A percentile compares a stretch with the other conserved stretches of the same genome.
Evolutionary conservation across 306 rosid species (phyloP).

Genomic region (Luffa aegyptiaca): DNA sequence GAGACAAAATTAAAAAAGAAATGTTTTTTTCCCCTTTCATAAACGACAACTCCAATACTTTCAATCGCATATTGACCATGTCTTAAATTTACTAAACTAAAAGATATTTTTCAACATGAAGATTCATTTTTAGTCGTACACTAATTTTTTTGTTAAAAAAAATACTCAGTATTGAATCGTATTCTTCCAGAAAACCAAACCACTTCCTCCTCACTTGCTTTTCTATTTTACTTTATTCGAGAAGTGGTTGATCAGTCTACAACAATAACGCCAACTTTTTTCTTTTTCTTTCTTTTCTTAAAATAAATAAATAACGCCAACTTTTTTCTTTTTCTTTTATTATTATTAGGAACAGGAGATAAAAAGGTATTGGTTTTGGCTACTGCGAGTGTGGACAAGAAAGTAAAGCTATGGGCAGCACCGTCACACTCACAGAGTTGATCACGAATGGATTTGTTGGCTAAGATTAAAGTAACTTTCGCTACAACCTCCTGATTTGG

Average conservation of each 20-base stretch:
- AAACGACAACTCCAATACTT: not conserved
- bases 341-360: constrained; percentile 33
- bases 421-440: constrained; percentile 35
- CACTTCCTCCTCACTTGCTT: not conserved
- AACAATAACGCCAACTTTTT: not conserved
- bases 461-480: not conserved
- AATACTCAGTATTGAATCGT: no score
- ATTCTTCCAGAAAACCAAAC: not conserved
- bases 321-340: no score
- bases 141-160: no score
- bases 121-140: not conserved
- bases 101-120: not conserved
- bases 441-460: constrained; percentile 18
- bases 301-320: no score
- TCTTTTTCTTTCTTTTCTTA: no score
- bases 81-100: not conserved
- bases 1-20: not conserved
- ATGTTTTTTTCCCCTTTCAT: not conserved
- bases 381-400: constrained; percentile 79
- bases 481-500: not conserved
- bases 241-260: not conserved
- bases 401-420: constrained; percentile 89
- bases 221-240: not conserved
- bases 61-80: not conserved
- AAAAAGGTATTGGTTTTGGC: constrained; percentile 53